Base-by-base conservation (phyloP, 129 eudicot genomes). In the Saussurea involucrata region DNA sequence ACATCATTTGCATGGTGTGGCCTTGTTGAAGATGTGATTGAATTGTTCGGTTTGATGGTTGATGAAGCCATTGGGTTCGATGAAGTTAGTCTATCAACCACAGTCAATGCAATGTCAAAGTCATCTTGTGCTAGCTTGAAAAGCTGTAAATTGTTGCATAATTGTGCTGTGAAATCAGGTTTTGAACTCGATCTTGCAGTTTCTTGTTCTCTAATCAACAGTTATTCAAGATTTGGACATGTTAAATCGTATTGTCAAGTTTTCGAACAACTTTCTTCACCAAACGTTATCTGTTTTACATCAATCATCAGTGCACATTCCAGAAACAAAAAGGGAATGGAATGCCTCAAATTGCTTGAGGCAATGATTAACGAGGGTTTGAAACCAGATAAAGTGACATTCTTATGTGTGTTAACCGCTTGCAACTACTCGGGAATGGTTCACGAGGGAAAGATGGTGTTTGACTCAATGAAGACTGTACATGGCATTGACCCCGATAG, bases 351-450 rank as follows among this genome's bases (percentile, higher is more conserved):
- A 69, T 67, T 88, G 53, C 74, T 91, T 36, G 74, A 79, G n/a
- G 29, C 2, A 69, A 91, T 91, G 92, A 81, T 83, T 58, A 69
- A 46, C 64, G 71, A 63, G 42, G 92, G 89, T 55, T 36, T 88
- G 69, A 71, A 81, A 81, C 97, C 93, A 24, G 97, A 91, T 85
- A 85, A 83, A 86, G 94, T 83, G 70, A 75, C 86, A 34, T 87
- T 89, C 71, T 83, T 84, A 72, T 85, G 92, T 63, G 85, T 85
- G 5, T 84, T 92, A 69, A 77, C 34, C 11, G 97, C 90, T 49
- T 92, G 97, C 85, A 92, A 80, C 66, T 87, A 89, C 78, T 87
- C 84, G 7, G 89, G 92, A 29, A 80, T 91, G 53, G 87, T 88
- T 29, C 84, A 85, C 69, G 95, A 87, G 76, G 97, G 90, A 21